phyloP scores from a whole-genome alignment of 148 eudicot genomes.

The Vaccinium corymbosum region DNA sequence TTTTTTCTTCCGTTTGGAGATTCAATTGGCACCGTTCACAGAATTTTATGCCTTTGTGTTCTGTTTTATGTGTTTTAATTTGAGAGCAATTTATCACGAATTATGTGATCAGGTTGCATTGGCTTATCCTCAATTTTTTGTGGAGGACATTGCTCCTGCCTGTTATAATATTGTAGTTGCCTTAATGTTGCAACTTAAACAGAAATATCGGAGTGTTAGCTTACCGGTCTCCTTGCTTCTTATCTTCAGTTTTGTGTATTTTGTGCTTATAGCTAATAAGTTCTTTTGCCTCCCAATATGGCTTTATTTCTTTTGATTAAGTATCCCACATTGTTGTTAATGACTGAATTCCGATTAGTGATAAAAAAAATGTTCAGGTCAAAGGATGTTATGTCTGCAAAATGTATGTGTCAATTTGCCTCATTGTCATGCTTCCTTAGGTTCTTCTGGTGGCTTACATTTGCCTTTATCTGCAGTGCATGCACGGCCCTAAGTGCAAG shows the following conservation, averaged over 20 bases:
- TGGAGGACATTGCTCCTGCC: not conserved
- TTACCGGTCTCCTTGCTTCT: not conserved
- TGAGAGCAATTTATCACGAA: not conserved
- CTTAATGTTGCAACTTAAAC: not conserved
- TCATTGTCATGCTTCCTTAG: not conserved
- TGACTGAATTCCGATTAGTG: not conserved
- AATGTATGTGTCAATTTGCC: not conserved
- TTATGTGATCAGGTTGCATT: not conserved
- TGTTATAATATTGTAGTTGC: not conserved
- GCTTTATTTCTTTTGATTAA: not conserved
- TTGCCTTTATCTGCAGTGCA: slow-evolving; percentile 2
- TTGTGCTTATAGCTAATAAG: not conserved
- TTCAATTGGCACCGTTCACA: too few relatives aligned
- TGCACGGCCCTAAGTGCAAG: slow-evolving; percentile 2
- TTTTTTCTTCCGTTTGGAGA: too few relatives aligned
- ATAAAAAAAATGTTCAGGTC: not conserved
- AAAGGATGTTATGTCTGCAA: not conserved
- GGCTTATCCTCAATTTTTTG: not conserved
- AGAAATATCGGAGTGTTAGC: not conserved
- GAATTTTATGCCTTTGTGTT: not conserved
- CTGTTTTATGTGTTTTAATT: not conserved
- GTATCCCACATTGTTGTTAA: not conserved
- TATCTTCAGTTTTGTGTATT: not conserved
- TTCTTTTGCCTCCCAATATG: not conserved
- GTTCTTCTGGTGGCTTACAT: not conserved